Conservation (phyloP, 306 rosid genomes). For the Inga leiocalycina region DNA sequence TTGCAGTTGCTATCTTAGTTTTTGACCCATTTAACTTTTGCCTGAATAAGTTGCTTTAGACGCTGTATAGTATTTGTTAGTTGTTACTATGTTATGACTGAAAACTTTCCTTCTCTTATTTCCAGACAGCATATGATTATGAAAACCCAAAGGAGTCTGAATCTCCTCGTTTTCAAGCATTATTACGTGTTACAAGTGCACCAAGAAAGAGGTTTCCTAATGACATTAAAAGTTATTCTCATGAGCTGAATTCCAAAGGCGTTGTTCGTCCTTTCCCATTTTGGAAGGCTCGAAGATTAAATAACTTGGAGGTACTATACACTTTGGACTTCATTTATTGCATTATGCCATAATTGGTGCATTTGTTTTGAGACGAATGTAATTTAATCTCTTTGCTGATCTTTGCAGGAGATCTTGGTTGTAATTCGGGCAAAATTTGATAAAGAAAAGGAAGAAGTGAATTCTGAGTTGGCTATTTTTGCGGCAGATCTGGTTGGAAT, state of each 20-base stretch:
- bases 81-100: conserved; percentile 32
- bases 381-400: conserved; percentile 28
- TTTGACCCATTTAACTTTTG: conserved; percentile 15
- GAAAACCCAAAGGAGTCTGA: conserved; percentile 99
- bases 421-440: conserved; percentile 85
- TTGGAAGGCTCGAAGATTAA: conserved; percentile 95
- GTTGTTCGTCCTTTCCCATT: conserved; percentile 93
- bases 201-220: conserved; percentile 89
- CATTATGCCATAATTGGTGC: conserved; percentile 23
- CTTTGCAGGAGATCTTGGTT: conserved; percentile 83
- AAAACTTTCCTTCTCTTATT: conserved; percentile 27
- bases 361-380: conserved; percentile 33
- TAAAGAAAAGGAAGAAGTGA: conserved; percentile 94
- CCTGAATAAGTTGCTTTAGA: conserved; percentile 28
- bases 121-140: conserved; percentile 76
- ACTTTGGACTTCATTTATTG: conserved; percentile 31
- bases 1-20: conserved; percentile 9
- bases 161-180: conserved; percentile 99
- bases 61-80: conserved; percentile 6
- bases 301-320: conserved; percentile 79
- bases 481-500: conserved; percentile 93
- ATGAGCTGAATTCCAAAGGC: conserved; percentile 93
- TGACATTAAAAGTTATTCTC: conserved; percentile 95
- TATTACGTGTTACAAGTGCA: conserved; percentile 91
- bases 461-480: conserved; percentile 86